Percentiles rank a stretch among this genome's conserved stretches.
phyloP scores from a whole-genome alignment of 805 yeast genomes.

The Candida vartiovaarae region DNA sequence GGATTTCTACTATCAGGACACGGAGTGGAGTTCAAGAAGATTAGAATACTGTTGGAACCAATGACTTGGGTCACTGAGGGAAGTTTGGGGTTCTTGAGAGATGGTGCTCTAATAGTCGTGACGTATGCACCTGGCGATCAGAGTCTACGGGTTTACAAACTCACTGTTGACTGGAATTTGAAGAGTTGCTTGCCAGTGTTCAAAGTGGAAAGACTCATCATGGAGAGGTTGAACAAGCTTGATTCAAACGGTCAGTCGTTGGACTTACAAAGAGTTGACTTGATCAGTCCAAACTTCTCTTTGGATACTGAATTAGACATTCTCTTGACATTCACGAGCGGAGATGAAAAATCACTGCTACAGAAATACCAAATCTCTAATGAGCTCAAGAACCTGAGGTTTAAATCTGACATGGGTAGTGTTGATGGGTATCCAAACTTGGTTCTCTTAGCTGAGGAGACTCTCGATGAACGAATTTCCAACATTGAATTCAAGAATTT shows the following conservation, averaged over 20 bases:
- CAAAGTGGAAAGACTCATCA: constrained; percentile 25
- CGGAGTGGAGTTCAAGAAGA: constrained; percentile 47
- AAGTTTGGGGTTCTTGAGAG: constrained; percentile 45
- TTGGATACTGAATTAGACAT: constrained; percentile 39
- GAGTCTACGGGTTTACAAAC: constrained; percentile 33
- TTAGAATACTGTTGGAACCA: constrained; percentile 26
- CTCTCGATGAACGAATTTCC: constrained; percentile 21
- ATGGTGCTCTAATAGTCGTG: constrained; percentile 38
- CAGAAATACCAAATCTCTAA: constrained; percentile 20
- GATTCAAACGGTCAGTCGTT: constrained; percentile 24
- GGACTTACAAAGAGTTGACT: constrained; percentile 30
- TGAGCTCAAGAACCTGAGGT: constrained; percentile 17
- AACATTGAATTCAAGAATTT: constrained; percentile 29
- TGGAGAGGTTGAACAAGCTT: constrained; percentile 21
- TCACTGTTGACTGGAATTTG: constrained; percentile 47
- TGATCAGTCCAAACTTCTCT: constrained; percentile 39
- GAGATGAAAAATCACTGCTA: constrained; percentile 13
- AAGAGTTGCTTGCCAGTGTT: constrained; percentile 32
- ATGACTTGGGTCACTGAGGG: constrained; percentile 29
- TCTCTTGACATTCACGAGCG: constrained; percentile 31
- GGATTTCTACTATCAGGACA: constrained; percentile 58
- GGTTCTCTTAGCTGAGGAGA: constrained; percentile 15
- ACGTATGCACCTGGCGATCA: constrained; percentile 32
- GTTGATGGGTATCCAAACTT: constrained; percentile 17
- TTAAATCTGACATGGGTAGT: constrained; percentile 12